phyloP scores from a whole-genome alignment of 148 eudicot genomes.

The Chenopodium album region DNA sequence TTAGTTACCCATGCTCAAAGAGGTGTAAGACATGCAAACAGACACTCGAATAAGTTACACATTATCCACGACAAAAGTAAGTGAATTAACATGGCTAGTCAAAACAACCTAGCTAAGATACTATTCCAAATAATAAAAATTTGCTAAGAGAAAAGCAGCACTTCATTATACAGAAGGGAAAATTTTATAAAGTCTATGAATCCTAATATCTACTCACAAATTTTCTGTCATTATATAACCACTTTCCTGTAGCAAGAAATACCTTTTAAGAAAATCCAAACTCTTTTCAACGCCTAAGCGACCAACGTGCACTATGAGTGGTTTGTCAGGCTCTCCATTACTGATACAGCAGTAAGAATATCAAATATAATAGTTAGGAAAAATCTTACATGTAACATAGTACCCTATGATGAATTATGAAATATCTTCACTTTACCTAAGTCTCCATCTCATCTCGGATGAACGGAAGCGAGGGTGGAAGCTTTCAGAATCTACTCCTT shows the following conservation, averaged over 20 bases:
- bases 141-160: background rate
- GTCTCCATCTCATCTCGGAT: slow-evolving; percentile 76
- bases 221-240: background rate
- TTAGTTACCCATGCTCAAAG: background rate
- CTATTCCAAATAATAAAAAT: background rate
- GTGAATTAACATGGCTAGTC: background rate
- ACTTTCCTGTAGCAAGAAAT: slow-evolving; percentile 3
- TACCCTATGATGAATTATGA: background rate
- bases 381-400: background rate
- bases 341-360: slow-evolving; percentile 38
- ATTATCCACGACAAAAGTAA: background rate
- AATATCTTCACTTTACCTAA: slow-evolving; percentile 46
- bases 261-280: slow-evolving; percentile 53
- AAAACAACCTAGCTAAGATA: background rate
- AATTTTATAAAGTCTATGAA: background rate
- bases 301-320: slow-evolving; percentile 50
- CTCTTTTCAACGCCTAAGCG: slow-evolving; percentile 55
- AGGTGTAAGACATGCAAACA: background rate
- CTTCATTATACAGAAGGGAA: background rate
- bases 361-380: background rate
- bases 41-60: background rate
- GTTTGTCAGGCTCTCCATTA: slow-evolving; percentile 55
- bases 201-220: background rate
- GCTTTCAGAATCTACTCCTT: slow-evolving; percentile 97
- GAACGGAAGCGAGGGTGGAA: slow-evolving; percentile 80